A percentile compares a stretch with the other conserved stretches of the same genome.
These are phyloP conservation scores for Triticum dicoccoides DNA, from an alignment of 176 grass and related monocot genomes.

Conservation along the genomic window DNA sequence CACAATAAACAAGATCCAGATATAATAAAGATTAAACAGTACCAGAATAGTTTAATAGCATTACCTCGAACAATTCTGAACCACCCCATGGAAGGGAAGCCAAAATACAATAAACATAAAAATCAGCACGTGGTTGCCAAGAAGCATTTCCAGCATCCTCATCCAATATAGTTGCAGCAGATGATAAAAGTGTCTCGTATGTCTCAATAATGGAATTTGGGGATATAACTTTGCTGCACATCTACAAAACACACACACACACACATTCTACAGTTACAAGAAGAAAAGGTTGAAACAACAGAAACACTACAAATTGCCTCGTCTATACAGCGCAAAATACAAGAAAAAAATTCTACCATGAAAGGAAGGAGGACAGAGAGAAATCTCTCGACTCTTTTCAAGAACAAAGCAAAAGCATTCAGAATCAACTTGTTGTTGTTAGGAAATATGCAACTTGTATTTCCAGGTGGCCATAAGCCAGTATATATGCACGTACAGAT, in stretches of 20 bases:
- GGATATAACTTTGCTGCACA: conserved; percentile 93
- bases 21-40: background rate
- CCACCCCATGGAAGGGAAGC: conserved; percentile 92
- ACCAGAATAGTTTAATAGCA: background rate
- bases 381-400: background rate
- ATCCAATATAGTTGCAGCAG: conserved; percentile 83
- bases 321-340: background rate
- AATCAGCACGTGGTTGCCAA: conserved; percentile 86
- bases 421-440: background rate
- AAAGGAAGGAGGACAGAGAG: background rate
- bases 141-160: conserved; percentile 88
- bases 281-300: conserved; percentile 18
- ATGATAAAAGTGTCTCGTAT: conserved; percentile 83
- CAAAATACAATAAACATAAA: conserved; percentile 99
- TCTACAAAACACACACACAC: conserved; percentile 45
- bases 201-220: conserved; percentile 79
- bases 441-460: no score
- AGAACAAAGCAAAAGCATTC: conserved; percentile 14
- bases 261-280: conserved; percentile 1
- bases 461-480: no score
- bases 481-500: no score
- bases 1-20: no score
- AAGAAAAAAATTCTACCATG: conserved; percentile 20
- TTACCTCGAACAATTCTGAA: conserved; percentile 94
- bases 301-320: conserved; percentile 1